phyloP scores from a whole-genome alignment of 768 basidiomycete species.

The Phanerochaete sordida region DNA sequence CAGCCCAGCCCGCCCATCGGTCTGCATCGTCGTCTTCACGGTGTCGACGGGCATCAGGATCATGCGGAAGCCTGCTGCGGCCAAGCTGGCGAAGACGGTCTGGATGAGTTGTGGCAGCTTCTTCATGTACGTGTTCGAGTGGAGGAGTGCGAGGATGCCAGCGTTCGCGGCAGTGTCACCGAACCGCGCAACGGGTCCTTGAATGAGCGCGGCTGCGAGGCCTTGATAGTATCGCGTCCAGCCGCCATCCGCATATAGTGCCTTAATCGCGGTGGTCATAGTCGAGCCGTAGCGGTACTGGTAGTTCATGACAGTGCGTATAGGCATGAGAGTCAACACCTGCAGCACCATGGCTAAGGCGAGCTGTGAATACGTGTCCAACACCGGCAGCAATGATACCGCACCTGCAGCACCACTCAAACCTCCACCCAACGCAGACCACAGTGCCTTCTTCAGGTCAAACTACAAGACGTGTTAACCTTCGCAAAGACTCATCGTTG shows the following conservation, averaged over 20 bases:
- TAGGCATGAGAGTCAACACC: conserved; percentile 87
- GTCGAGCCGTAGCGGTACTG: conserved; percentile 89
- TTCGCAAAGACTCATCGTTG: background rate
- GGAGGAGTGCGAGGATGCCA: conserved; percentile 82
- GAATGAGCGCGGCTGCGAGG: conserved; percentile 78
- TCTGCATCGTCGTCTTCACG: conserved; percentile 93
- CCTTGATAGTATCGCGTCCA: conserved; percentile 87
- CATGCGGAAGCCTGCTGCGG: conserved; percentile 86
- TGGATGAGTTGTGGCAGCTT: conserved; percentile 62
- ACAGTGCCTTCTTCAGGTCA: conserved; percentile 73
- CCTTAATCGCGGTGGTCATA: conserved; percentile 58
- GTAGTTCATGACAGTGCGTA: conserved; percentile 98
- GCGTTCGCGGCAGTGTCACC: conserved; percentile 95
- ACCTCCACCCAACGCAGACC: conserved; percentile 85
- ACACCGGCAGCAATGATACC: conserved; percentile 10
- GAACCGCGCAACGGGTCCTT: conserved; percentile 82
- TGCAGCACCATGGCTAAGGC: conserved; percentile 86
- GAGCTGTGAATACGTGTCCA: background rate
- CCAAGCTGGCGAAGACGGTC: conserved; percentile 73
- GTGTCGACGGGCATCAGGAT: conserved; percentile 92
- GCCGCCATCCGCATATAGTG: conserved; percentile 76
- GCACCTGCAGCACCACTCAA: conserved; percentile 82
- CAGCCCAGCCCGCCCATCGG: conserved; percentile 74
- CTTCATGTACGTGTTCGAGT: conserved; percentile 70
- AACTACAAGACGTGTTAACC: conserved; percentile 55